phyloP scores from a whole-genome alignment of 768 basidiomycete genomes.

The Candolleomyces eurysporus region DNA sequence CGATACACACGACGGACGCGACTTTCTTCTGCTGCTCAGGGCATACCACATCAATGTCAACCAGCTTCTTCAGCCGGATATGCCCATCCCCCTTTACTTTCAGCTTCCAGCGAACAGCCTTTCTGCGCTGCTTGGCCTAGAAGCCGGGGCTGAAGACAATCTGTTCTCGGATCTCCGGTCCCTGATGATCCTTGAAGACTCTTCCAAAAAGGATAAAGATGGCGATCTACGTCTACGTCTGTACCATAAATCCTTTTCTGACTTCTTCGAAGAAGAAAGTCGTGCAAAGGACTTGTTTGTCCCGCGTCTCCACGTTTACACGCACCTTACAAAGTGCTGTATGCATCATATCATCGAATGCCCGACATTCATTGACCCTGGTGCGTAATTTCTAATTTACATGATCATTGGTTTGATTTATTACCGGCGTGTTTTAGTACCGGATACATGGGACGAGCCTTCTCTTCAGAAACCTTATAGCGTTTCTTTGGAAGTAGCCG shows the following conservation, averaged over 20 bases:
- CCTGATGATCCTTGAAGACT: neutral
- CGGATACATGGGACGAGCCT: too few species aligned
- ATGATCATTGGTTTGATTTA: too few species aligned
- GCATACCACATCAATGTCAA: neutral
- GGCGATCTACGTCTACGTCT: neutral
- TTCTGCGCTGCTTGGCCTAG: neutral
- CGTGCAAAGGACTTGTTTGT: neutral
- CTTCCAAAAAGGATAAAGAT: neutral
- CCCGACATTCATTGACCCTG: too few species aligned
- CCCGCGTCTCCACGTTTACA: neutral
- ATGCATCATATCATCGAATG: too few species aligned
- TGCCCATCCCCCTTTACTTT: neutral
- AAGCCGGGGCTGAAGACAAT: neutral
- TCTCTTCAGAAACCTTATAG: too few species aligned
- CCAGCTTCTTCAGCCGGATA: too few species aligned
- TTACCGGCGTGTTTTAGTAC: too few species aligned
- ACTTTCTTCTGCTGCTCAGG: neutral
- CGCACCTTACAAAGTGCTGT: too few species aligned
- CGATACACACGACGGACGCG: too few species aligned
- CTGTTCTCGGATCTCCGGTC: neutral
- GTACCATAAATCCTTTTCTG: neutral
- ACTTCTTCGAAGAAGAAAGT: neutral
- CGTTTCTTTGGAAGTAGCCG: too few species aligned
- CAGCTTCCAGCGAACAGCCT: neutral
- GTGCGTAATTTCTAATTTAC: too few species aligned